Conservation (phyloP, 2,329 filamentous ascomycete genomes). For the Aspergillus sergii region DNA sequence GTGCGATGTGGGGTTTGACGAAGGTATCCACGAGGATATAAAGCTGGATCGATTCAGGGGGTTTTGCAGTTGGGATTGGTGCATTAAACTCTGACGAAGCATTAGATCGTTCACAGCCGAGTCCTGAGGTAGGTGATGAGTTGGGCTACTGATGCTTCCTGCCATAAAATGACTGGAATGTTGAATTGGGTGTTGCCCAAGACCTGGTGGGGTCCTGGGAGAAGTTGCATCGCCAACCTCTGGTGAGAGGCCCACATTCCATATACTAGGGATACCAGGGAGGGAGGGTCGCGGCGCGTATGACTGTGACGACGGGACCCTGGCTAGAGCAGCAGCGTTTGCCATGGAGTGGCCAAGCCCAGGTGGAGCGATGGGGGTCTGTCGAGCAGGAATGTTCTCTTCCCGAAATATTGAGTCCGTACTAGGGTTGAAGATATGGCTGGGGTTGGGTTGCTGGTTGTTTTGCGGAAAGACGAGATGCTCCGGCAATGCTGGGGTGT, state of each 20-base stretch:
- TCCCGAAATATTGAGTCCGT: slow-evolving; percentile 25
- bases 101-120: slow-evolving; percentile 30
- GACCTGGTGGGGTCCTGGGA: slow-evolving; percentile 43
- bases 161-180: slow-evolving; percentile 21
- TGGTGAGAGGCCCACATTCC: slow-evolving; percentile 49
- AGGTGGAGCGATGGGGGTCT: slow-evolving; percentile 36
- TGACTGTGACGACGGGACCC: slow-evolving; percentile 31
- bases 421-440: slow-evolving; percentile 26
- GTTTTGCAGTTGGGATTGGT: slow-evolving; percentile 27
- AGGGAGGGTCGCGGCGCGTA: slow-evolving; percentile 35
- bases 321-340: slow-evolving; percentile 22
- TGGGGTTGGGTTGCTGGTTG: slow-evolving; percentile 26
- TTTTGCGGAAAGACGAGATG: slow-evolving; percentile 30
- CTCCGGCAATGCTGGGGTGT: slow-evolving; percentile 29
- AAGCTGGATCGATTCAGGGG: slow-evolving; percentile 24
- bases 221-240: slow-evolving; percentile 43
- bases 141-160: slow-evolving; percentile 16
- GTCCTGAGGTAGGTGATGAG: slow-evolving; percentile 27
- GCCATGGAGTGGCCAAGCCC: slow-evolving; percentile 32
- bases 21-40: slow-evolving; percentile 29
- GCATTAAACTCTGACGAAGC: slow-evolving; percentile 31
- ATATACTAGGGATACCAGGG: slow-evolving; percentile 45
- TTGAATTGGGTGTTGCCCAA: slow-evolving; percentile 26
- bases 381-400: slow-evolving; percentile 24
- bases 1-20: slow-evolving; percentile 17